phyloP scores from a whole-genome alignment of 2,329 filamentous ascomycete species.

The Truncatella angustata region DNA sequence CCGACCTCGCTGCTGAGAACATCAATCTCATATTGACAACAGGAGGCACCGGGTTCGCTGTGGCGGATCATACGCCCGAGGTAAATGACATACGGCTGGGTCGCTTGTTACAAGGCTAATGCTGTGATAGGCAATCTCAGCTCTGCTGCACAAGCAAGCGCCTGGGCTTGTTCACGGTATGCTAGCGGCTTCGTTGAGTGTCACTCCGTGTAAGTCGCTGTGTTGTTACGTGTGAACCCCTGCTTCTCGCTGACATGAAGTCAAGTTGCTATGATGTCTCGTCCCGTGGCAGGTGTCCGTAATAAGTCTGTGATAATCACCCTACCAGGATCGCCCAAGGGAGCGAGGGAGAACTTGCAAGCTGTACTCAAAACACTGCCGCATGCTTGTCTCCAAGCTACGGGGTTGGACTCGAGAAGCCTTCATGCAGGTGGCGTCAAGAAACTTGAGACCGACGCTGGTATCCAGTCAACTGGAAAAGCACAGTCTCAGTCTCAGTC shows the following conservation, averaged over 20 bases:
- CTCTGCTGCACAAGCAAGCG: constrained; percentile 80
- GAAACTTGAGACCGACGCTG: constrained; percentile 82
- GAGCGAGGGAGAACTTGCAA: constrained; percentile 88
- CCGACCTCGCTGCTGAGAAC: constrained; percentile 58
- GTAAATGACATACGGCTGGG: too few relatives aligned
- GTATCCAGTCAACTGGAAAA: constrained; percentile 42
- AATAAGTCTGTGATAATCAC: constrained; percentile 82
- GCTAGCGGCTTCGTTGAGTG: constrained; percentile 76
- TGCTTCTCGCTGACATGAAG: constrained; percentile 12
- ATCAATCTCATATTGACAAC: constrained; percentile 83
- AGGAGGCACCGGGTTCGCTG: constrained; percentile 89
- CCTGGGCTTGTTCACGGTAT: constrained; percentile 93
- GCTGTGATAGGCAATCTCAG: constrained; percentile 64
- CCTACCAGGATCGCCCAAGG: constrained; percentile 91
- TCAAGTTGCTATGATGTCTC: constrained; percentile 91
- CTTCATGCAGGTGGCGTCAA: constrained; percentile 79
- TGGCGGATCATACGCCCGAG: constrained; percentile 84
- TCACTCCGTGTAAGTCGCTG: constrained; percentile 91
- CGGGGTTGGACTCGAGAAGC: constrained; percentile 75
- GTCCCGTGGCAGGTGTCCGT: constrained; percentile 85
- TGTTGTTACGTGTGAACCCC: too few relatives aligned
- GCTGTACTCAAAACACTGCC: constrained; percentile 86
- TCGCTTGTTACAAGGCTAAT: too few relatives aligned
- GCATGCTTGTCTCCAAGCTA: constrained; percentile 89
- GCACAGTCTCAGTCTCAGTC: constrained; percentile 26